Percentiles rank a stretch among this genome's conserved stretches.
phyloP scores from a whole-genome alignment of 768 basidiomycete genomes.

The Imleria badia region DNA sequence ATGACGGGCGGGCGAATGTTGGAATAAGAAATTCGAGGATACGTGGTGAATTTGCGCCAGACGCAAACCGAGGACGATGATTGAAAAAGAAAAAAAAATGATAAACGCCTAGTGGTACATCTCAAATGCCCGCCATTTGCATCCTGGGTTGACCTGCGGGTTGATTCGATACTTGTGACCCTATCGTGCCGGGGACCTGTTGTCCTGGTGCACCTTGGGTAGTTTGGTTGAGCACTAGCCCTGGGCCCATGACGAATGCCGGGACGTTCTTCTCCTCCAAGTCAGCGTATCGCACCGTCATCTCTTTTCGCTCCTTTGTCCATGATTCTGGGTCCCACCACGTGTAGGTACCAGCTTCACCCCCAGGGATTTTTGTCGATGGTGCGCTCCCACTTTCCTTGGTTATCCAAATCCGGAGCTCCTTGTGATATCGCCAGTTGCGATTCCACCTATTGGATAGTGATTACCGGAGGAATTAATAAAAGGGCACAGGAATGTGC shows the following conservation, averaged over 20 bases:
- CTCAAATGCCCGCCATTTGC: slow-evolving; percentile 36
- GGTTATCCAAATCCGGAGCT: slow-evolving; percentile 78
- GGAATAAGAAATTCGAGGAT: slow-evolving; percentile 23
- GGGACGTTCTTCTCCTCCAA: slow-evolving; percentile 71
- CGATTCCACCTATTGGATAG: slow-evolving; percentile 69
- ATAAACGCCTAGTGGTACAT: slow-evolving; percentile 10
- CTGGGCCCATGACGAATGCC: slow-evolving; percentile 54
- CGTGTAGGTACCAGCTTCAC: slow-evolving; percentile 87
- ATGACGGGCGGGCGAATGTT: slow-evolving; percentile 9
- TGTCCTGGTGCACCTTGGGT: slow-evolving; percentile 37
- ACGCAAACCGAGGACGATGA: slow-evolving; percentile 14
- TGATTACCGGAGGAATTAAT: background rate
- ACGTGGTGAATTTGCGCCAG: slow-evolving; percentile 1
- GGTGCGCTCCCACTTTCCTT: slow-evolving; percentile 81
- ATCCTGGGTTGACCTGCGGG: slow-evolving; percentile 31
- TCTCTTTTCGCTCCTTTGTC: slow-evolving; percentile 75
- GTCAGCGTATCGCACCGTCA: slow-evolving; percentile 72
- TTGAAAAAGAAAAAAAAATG: background rate
- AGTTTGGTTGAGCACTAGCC: slow-evolving; percentile 41
- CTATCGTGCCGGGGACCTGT: slow-evolving; percentile 35
- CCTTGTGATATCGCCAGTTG: slow-evolving; percentile 97
- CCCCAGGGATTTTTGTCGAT: slow-evolving; percentile 73
- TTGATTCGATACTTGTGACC: slow-evolving; percentile 27
- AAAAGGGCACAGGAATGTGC: slow-evolving; percentile 1
- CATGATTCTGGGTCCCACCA: slow-evolving; percentile 85